These are phyloP conservation scores for Leptographium radiaticola DNA, from an alignment of 2,329 filamentous ascomycete genomes.

Conservation along the genomic window DNA sequence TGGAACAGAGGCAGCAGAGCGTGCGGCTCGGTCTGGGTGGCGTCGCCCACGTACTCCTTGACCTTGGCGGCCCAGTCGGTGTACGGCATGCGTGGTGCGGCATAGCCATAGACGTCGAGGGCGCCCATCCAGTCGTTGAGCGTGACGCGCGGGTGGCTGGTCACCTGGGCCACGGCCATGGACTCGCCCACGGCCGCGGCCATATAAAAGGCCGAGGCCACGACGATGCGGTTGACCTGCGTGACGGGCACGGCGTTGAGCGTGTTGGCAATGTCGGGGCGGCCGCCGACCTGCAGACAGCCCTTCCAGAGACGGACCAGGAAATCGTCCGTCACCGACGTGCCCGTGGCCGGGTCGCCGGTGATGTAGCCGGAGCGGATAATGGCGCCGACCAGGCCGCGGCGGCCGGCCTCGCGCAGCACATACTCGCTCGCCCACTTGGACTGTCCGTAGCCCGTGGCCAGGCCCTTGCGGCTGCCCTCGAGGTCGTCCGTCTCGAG, in stretches of 20 bases:
- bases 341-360: conserved; percentile 57
- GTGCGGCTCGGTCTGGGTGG: conserved; percentile 27
- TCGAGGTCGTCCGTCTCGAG: conserved; percentile 65
- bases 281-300: conserved; percentile 61
- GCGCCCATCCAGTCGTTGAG: conserved; percentile 66
- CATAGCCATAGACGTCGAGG: conserved; percentile 61
- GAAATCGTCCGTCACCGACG: conserved; percentile 79
- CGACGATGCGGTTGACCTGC: conserved; percentile 70
- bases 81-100: conserved; percentile 54
- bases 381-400: conserved; percentile 63
- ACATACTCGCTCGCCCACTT: conserved; percentile 72
- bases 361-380: conserved; percentile 77
- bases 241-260: conserved; percentile 82
- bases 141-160: conserved; percentile 62
- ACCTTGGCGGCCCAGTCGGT: conserved; percentile 54
- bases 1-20: conserved; percentile 65
- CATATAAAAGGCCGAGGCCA: conserved; percentile 58
- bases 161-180: conserved; percentile 60
- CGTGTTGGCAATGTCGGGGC: conserved; percentile 71
- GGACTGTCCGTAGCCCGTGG: conserved; percentile 79
- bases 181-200: conserved; percentile 7
- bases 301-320: conserved; percentile 77
- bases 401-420: conserved; percentile 62
- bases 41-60: conserved; percentile 55
- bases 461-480: conserved; percentile 63